Conservation (phyloP, 306 rosid species). For the Rosa rugosa region DNA sequence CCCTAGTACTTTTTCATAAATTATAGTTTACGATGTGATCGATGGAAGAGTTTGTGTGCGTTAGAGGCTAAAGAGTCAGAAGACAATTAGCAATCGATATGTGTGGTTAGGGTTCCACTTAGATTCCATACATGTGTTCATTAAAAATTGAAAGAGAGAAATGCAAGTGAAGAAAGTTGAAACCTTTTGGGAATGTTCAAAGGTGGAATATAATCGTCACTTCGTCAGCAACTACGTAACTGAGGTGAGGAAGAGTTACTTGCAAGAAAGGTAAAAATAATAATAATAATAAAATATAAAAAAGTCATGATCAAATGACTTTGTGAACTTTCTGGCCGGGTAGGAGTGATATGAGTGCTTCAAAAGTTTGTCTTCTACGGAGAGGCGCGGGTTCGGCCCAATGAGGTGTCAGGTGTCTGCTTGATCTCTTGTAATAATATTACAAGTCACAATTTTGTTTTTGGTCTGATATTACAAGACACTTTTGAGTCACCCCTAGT, state of each 20-base stretch:
- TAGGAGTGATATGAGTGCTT: conserved; percentile 24
- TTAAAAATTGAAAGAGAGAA: background rate
- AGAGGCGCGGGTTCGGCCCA: conserved; percentile 17
- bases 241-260: conserved; percentile 25
- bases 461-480: background rate
- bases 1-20: background rate
- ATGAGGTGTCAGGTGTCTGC: background rate
- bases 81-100: background rate
- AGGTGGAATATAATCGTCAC: background rate
- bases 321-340: conserved; percentile 37
- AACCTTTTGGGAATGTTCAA: conserved; percentile 3
- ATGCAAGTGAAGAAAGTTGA: conserved; percentile 17
- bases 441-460: conserved; percentile 12
- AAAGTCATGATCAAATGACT: conserved; percentile 15
- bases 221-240: conserved; percentile 28
- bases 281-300: too few species aligned
- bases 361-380: conserved; percentile 13
- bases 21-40: conserved; percentile 4
- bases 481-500: background rate
- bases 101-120: conserved; percentile 18
- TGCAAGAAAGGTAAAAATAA: conserved; percentile 31
- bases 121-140: background rate
- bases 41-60: conserved; percentile 4
- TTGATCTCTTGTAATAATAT: too few species aligned
- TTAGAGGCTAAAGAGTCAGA: conserved; percentile 23